These are phyloP conservation scores for Colletotrichum melonis DNA, from an alignment of 2,329 filamentous ascomycete genomes.

Conservation along the genomic window DNA sequence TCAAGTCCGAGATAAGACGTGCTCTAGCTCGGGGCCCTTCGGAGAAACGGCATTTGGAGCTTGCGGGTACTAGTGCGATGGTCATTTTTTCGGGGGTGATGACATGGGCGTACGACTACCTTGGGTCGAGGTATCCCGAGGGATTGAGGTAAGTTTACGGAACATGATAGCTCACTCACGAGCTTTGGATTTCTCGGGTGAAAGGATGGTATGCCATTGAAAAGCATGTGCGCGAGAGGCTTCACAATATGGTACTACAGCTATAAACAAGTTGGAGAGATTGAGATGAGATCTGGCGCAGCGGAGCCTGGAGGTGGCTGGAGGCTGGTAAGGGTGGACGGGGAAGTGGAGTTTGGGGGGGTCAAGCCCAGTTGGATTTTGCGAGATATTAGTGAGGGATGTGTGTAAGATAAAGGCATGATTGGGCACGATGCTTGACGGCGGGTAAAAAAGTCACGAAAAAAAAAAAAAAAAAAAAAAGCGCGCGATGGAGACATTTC, in stretches of 20 bases:
- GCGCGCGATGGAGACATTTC: constrained; percentile 13
- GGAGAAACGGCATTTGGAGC: constrained; percentile 12
- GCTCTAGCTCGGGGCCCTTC: constrained; percentile 15
- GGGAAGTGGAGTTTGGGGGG: neutral
- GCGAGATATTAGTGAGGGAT: constrained; percentile 11
- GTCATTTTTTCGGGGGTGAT: neutral
- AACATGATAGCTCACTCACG: constrained; percentile 12
- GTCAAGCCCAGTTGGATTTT: neutral
- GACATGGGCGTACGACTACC: neutral
- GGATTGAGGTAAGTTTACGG: neutral
- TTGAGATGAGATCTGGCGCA: no score
- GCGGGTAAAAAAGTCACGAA: constrained; percentile 4
- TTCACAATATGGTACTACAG: neutral
- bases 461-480: constrained; percentile 28
- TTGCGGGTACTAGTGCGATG: neutral
- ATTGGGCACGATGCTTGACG: constrained; percentile 11
- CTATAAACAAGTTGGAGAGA: neutral
- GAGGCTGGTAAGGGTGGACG: neutral
- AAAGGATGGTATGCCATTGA: neutral
- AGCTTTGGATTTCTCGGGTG: constrained; percentile 1
- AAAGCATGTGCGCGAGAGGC: constrained; percentile 12
- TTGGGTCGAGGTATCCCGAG: neutral
- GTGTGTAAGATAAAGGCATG: constrained; percentile 23
- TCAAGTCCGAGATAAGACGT: constrained; percentile 9
- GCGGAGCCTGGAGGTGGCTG: neutral